Evolutionary conservation across 108 stramenopile genomes (phyloP).

Genomic region (Nitzschia palea): DNA sequence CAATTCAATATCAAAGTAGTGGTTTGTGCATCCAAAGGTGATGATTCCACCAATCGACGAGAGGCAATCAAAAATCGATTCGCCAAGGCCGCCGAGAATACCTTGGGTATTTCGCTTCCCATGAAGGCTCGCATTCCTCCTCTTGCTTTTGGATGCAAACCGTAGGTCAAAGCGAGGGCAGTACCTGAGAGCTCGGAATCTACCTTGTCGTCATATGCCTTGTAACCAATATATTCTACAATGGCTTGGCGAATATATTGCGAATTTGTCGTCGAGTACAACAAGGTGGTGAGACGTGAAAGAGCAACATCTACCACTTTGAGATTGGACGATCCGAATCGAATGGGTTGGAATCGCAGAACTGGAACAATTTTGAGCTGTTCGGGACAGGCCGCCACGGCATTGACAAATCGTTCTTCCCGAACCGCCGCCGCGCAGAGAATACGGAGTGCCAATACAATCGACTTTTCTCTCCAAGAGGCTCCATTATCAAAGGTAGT

Average conservation of each 20-base stretch:
- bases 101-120: not conserved
- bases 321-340: slow-evolving; percentile 17
- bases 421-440: slow-evolving; percentile 66
- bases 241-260: slow-evolving; percentile 20
- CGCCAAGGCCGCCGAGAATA: slow-evolving; percentile 21
- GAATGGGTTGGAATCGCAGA: slow-evolving; percentile 31
- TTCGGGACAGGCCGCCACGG: slow-evolving; percentile 24
- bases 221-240: slow-evolving; percentile 37
- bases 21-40: not conserved
- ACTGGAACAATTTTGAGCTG: slow-evolving; percentile 37
- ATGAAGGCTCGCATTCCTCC: not conserved
- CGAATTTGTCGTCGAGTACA: slow-evolving; percentile 8
- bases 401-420: slow-evolving; percentile 56
- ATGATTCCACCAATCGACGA: not conserved
- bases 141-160: not conserved
- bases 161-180: slow-evolving; percentile 1
- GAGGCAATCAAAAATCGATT: slow-evolving; percentile 20
- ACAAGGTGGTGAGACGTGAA: slow-evolving; percentile 21
- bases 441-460: slow-evolving; percentile 56
- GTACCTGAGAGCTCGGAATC: slow-evolving; percentile 7
- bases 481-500: slow-evolving; percentile 38
- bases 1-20: slow-evolving; percentile 18
- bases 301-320: slow-evolving; percentile 22
- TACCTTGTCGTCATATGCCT: slow-evolving; percentile 6
- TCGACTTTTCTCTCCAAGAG: slow-evolving; percentile 57